A percentile compares a stretch with the other conserved stretches of the same genome.
Conservation (phyloP, 495 filamentous ascomycete genomes). For the Aspergillus cristatus region DNA sequence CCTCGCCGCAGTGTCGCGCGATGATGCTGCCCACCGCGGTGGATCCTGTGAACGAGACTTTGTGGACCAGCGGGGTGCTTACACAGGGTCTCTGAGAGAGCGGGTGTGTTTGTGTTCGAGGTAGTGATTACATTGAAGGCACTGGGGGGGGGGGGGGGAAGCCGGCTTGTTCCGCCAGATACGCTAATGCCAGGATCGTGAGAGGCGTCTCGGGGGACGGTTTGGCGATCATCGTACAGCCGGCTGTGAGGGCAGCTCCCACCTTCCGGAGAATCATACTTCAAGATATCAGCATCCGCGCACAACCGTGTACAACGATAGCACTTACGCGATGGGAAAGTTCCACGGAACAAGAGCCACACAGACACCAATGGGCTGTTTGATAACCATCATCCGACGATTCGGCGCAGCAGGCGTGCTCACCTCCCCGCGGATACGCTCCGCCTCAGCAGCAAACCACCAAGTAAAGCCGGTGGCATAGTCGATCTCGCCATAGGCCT, state of each 20-base stretch:
- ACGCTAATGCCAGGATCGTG: conserved; percentile 44
- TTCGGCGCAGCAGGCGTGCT: conserved; percentile 46
- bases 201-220: conserved; percentile 42
- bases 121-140: conserved; percentile 53
- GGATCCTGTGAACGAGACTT: too few species aligned
- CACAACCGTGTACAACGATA: too few species aligned
- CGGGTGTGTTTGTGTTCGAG: too few species aligned
- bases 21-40: too few species aligned
- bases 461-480: conserved; percentile 53
- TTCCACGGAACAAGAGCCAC: conserved; percentile 63
- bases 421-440: conserved; percentile 55
- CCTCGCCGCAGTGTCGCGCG: too few species aligned
- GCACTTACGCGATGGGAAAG: conserved; percentile 49
- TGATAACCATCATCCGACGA: conserved; percentile 58
- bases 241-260: conserved; percentile 59
- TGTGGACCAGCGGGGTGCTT: too few species aligned
- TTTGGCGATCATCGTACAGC: conserved; percentile 55
- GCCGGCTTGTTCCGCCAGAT: conserved; percentile 50
- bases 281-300: too few species aligned
- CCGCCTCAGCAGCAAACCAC: conserved; percentile 62
- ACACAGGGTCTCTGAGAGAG: too few species aligned
- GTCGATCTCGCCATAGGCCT: conserved; percentile 50
- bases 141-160: conserved; percentile 50
- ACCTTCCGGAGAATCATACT: conserved; percentile 67
- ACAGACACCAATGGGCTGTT: conserved; percentile 58